Evolutionary conservation across 2,329 filamentous ascomycete species (phyloP), one percentile per base, ranked within the genome.

Genomic region (Penicillium polonicum): DNA sequence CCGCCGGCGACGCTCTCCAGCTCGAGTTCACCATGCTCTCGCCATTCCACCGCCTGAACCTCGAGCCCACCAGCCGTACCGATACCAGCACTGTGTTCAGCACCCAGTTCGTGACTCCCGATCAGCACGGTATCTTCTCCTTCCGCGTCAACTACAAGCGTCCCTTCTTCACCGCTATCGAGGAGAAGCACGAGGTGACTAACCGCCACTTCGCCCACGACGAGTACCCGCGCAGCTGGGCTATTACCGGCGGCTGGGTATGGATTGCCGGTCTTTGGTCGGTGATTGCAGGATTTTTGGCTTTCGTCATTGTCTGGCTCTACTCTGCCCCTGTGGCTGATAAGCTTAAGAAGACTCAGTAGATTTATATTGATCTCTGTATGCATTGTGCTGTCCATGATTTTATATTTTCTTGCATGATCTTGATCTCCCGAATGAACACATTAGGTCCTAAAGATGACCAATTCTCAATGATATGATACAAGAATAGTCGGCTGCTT

Each of bases 1-100:
- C 91, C 23, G 71, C 82, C 9, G 81, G 78, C 61, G 94, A 99
- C 73, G 82, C 81, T 29, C 73, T 99, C 35, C 94, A 99, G 77
- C 90, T 99, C 61, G 94, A 99, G 77, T 97, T 97, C 82, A 92
- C 88, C 79, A 99, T 97, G 94, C 88, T 99, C 46, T 97, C 93
- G 1, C 93, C 94, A 56, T 97, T 97, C 85, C 89, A 97, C 79
- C 92, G 94, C 42, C 83, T 97, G 35, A 82, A 86, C 59, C 86
- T 99, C 33, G 68, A 79, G 9, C 83, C 85, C 15, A 74, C 80
- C 10, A 75, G 77, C 33, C 81, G 80, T 27, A 88, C 86, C 1
- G 76, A 82, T 54, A 87, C 90, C 68, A 86, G 87, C 63, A 88
- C 90, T 49, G 83, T 89, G 60, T 99, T 88, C 80, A 83, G 83